Percentiles rank a stretch among this genome's conserved stretches.
Conservation (phyloP, 768 basidiomycete genomes). For the Auricularia sp. region DNA sequence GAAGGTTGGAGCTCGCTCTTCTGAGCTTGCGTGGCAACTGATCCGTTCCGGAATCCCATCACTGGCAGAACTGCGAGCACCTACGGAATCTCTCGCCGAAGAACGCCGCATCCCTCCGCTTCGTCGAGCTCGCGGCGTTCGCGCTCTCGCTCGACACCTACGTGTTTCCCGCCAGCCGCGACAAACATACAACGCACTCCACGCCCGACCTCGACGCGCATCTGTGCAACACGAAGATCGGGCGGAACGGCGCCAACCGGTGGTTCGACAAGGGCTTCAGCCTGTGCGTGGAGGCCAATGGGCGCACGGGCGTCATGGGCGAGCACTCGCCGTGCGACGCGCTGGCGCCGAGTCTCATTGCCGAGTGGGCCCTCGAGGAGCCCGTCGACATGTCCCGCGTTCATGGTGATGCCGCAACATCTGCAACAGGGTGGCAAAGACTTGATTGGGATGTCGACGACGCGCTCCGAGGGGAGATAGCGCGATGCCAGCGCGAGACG, state of each 20-base stretch:
- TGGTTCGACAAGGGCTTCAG: constrained; percentile 87
- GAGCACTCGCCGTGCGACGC: constrained; percentile 91
- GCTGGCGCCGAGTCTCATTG: constrained; percentile 76
- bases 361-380: constrained; percentile 70
- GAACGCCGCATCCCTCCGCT: constrained; percentile 52
- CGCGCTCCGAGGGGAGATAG: constrained; percentile 35
- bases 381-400: constrained; percentile 44
- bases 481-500: constrained; percentile 47
- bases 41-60: background rate
- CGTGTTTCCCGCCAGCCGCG: background rate
- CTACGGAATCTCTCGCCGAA: constrained; percentile 55
- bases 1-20: constrained; percentile 34
- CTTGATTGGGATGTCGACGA: constrained; percentile 71
- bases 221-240: constrained; percentile 57
- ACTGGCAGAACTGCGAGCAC: constrained; percentile 54
- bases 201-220: constrained; percentile 52
- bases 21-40: background rate
- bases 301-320: constrained; percentile 76
- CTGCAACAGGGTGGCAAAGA: constrained; percentile 39
- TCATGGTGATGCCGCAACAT: constrained; percentile 4
- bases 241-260: constrained; percentile 64
- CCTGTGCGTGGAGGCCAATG: constrained; percentile 75
- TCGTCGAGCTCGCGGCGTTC: constrained; percentile 68
- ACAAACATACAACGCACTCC: too few relatives aligned
- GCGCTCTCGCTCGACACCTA: constrained; percentile 73